phyloP scores from a whole-genome alignment of 805 yeast species.

The Wickerhamomyces silvicola region DNA sequence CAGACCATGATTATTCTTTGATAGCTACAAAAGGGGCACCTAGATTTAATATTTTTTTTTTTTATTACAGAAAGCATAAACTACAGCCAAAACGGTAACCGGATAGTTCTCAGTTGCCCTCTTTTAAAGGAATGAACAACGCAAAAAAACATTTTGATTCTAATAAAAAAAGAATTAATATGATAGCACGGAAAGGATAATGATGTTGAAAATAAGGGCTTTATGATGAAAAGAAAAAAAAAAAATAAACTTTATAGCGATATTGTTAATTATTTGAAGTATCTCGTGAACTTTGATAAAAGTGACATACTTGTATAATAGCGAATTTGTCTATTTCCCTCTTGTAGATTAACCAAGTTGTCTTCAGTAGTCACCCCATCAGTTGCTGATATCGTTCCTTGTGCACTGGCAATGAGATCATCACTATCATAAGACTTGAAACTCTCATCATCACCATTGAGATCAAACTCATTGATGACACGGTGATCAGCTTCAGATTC shows the following conservation, averaged over 20 bases:
- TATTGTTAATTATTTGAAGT: slow-evolving; percentile 17
- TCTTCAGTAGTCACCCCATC: background rate
- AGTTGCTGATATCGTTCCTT: slow-evolving; percentile 14
- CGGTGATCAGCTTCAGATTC: slow-evolving; percentile 2
- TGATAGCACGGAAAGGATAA: too few relatives aligned
- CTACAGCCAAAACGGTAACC: background rate
- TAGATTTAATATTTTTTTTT: too few relatives aligned
- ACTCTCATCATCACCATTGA: slow-evolving; percentile 8
- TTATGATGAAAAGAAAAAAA: too few relatives aligned
- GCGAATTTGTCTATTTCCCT: slow-evolving; percentile 16
- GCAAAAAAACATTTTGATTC: too few relatives aligned
- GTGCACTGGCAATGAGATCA: slow-evolving; percentile 14
- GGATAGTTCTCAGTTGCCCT: background rate
- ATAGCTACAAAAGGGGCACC: too few relatives aligned
- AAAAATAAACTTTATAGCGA: background rate
- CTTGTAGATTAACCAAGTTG: slow-evolving; percentile 11
- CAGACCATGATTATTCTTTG: background rate
- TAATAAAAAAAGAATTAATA: too few relatives aligned
- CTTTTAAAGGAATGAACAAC: too few relatives aligned
- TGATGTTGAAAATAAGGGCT: too few relatives aligned
- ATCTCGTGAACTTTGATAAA: slow-evolving; percentile 18
- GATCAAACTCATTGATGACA: slow-evolving; percentile 1
- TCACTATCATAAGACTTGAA: slow-evolving; percentile 10
- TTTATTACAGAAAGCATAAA: background rate
- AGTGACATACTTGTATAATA: slow-evolving; percentile 21